A percentile compares a stretch with the other conserved stretches of the same genome.
Conservation (phyloP, 2,329 filamentous ascomycete genomes). For the Byssochlamys sp. region DNA sequence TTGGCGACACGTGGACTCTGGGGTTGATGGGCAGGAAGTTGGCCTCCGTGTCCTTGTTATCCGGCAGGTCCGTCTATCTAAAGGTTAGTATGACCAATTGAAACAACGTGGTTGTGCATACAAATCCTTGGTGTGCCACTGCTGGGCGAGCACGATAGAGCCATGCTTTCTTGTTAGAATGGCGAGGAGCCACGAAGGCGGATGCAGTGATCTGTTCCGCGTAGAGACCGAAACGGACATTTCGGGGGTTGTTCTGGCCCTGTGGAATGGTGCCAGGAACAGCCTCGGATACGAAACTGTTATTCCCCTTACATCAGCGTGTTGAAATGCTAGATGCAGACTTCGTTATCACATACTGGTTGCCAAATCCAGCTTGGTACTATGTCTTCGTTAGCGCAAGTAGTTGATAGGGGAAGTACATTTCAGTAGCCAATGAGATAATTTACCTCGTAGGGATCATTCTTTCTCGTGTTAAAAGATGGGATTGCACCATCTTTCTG, state of each 20-base stretch:
- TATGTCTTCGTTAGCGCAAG: slow-evolving; percentile 12
- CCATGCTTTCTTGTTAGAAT: slow-evolving; percentile 51
- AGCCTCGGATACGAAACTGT: slow-evolving; percentile 28
- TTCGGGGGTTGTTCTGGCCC: slow-evolving; percentile 29
- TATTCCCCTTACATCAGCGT: slow-evolving; percentile 15
- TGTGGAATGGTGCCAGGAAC: slow-evolving; percentile 31
- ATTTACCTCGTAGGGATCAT: slow-evolving; percentile 44
- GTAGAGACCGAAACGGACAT: slow-evolving; percentile 28
- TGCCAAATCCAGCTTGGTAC: slow-evolving; percentile 51
- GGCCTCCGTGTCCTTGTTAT: slow-evolving; percentile 24
- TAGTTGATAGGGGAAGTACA: neutral
- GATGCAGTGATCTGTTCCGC: slow-evolving; percentile 47
- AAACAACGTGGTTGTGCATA: slow-evolving; percentile 9
- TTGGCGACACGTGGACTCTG: slow-evolving; percentile 47
- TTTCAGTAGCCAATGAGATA: neutral
- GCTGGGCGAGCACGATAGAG: slow-evolving; percentile 49
- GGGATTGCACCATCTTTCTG: slow-evolving; percentile 48
- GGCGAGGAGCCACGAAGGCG: slow-evolving; percentile 49
- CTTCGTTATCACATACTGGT: slow-evolving; percentile 26
- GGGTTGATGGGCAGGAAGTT: slow-evolving; percentile 36
- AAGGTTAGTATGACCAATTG: slow-evolving; percentile 1
- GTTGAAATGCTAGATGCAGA: slow-evolving; percentile 12
- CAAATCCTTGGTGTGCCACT: slow-evolving; percentile 46
- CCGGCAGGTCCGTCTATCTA: slow-evolving; percentile 39
- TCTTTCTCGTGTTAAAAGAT: slow-evolving; percentile 45